These are phyloP conservation scores for Phytomonas francai DNA, from an alignment of 208 protist genomes.

Conservation along the genomic window DNA sequence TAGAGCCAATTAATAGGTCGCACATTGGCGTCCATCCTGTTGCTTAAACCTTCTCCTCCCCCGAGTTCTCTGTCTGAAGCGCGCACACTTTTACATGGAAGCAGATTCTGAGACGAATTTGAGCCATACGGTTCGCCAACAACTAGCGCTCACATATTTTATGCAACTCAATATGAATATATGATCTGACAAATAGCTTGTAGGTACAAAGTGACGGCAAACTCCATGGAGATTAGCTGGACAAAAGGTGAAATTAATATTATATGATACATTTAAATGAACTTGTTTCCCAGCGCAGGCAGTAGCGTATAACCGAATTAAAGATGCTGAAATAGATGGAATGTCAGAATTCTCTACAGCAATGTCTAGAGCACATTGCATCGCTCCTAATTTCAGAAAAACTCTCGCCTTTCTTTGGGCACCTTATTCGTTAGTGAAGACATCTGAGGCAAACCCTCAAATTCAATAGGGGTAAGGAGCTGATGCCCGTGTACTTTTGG, in stretches of 20 bases:
- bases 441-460: neutral
- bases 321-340: neutral
- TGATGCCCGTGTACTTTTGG: neutral
- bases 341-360: neutral
- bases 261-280: neutral
- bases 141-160: neutral
- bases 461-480: neutral
- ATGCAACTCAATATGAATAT: neutral
- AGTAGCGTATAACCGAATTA: neutral
- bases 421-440: neutral
- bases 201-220: neutral
- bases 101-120: neutral
- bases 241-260: neutral
- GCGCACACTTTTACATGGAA: neutral
- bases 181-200: neutral
- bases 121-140: neutral
- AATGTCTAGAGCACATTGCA: neutral
- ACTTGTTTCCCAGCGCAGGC: neutral
- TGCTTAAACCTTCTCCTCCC: neutral
- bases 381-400: neutral
- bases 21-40: neutral
- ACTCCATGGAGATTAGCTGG: neutral
- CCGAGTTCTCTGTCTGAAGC: neutral
- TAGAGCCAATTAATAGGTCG: neutral
- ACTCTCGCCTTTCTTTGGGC: neutral